Base-by-base conservation (phyloP, 2,329 filamentous ascomycete species). In the Ceratocystis destructans region DNA sequence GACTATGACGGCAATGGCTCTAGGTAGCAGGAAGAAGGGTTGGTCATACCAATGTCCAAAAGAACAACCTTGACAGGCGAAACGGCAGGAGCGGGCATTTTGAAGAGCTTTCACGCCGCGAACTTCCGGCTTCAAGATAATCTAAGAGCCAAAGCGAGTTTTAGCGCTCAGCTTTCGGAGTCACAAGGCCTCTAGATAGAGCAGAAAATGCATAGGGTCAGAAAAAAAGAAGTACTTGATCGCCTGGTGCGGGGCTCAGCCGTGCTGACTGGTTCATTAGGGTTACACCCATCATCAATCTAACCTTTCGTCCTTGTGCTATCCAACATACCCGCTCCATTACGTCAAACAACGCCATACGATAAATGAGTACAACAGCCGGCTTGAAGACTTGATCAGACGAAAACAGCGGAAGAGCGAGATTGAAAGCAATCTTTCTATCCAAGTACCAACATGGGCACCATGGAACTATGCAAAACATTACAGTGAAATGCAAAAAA, bases 41-140 rank as follows among this genome's bases (percentile, higher is more conserved):
- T 37, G 68, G 69, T 75, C 78, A 78, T 77, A 84, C 82, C 82
- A 73, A 84, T 84, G 73, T 84, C 82, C 70, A 84, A 78, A 71
- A 84, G 73, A 71, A 83, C 76, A 45, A 79, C 77, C 71, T 79
- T 79, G 64, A 79, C 71, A 53, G 69, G 68, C 37, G 64, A 65
- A 20, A 66, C 15, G 15, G 10, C 53, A 37, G 28, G 25, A 37
- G 17, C 37, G 17, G 63, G 46, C 53, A 59, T 65, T 17, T 15
- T 37, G 15, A n/a, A 17, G 10, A 37, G 55, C 55, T 37, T 37
- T 8, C 55, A 20, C 17, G 55, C 15, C 55, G 55, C n/a, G 4
- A 8, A 17, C 17, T n/a, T 59, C n/a, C 25, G 28, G 55, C 55
- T 59, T 37, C n/a, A 17, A 5, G 48, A 31, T 12, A 15, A 37